A percentile compares a stretch with the other conserved stretches of the same genome.
These are phyloP conservation scores for Rhodotorula glutinis DNA, from an alignment of 1,284 basidiomycete genomes.

Conservation along the genomic window DNA sequence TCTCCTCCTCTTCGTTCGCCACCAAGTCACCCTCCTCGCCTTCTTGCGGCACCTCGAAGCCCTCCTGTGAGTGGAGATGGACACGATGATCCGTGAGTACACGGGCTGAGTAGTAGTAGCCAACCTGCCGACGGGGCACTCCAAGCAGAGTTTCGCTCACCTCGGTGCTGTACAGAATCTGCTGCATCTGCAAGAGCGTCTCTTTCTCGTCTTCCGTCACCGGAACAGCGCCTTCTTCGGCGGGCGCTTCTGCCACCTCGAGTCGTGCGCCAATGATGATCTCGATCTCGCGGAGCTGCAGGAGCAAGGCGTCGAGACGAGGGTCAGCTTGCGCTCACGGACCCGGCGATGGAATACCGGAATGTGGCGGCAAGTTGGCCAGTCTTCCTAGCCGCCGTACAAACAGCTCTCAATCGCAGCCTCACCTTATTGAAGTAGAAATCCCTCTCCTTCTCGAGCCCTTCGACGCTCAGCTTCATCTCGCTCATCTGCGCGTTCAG, in stretches of 20 bases:
- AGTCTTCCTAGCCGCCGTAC: too few relatives aligned
- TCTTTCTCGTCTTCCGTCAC: conserved; percentile 59
- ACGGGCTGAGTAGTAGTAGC: too few relatives aligned
- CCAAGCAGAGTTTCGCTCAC: conserved; percentile 51
- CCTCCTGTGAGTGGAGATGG: conserved; percentile 50
- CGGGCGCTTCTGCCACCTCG: conserved; percentile 35
- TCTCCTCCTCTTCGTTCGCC: conserved; percentile 43
- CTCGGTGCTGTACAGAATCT: conserved; percentile 92
- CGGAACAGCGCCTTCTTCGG: conserved; percentile 28
- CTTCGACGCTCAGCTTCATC: conserved; percentile 76
- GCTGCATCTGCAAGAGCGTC: conserved; percentile 78
- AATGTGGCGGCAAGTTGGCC: too few relatives aligned
- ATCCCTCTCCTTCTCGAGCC: conserved; percentile 57
- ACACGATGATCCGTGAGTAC: too few relatives aligned
- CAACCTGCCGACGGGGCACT: too few relatives aligned
- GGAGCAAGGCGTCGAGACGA: too few relatives aligned
- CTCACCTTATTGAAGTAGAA: conserved; percentile 96
- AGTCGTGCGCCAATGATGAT: conserved; percentile 64
- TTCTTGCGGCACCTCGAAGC: conserved; percentile 68
- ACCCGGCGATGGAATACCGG: too few relatives aligned
- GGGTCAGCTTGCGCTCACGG: too few relatives aligned
- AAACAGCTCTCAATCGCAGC: background rate
- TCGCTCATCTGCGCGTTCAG: conserved; percentile 78
- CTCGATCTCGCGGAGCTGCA: conserved; percentile 88
- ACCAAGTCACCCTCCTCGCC: conserved; percentile 46